These are phyloP conservation scores for Lipomyces spencermartinsiae DNA, from an alignment of 805 yeast species.

Conservation along the genomic window DNA sequence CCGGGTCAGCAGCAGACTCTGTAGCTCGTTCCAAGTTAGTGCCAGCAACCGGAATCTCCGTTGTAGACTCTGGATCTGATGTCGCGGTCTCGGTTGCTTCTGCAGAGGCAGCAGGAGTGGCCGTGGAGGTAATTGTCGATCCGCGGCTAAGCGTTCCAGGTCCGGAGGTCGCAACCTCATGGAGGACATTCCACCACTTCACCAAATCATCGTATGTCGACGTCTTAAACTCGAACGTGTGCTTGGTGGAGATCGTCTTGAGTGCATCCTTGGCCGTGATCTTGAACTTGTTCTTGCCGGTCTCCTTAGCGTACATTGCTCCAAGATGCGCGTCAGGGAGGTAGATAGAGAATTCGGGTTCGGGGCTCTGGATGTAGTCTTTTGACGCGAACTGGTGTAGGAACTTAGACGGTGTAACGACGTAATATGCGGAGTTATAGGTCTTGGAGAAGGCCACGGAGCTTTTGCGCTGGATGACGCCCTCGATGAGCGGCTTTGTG, in stretches of 20 bases:
- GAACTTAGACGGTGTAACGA: constrained; percentile 54
- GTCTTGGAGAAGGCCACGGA: constrained; percentile 51
- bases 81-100: neutral
- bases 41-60: constrained; percentile 12
- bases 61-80: constrained; percentile 6
- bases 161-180: constrained; percentile 30
- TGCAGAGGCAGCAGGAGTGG: neutral
- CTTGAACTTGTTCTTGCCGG: constrained; percentile 51
- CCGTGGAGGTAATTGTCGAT: constrained; percentile 16
- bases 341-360: constrained; percentile 55
- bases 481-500: constrained; percentile 56
- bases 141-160: constrained; percentile 16
- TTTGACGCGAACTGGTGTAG: constrained; percentile 56
- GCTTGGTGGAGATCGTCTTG: constrained; percentile 45
- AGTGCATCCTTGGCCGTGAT: constrained; percentile 54
- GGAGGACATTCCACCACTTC: constrained; percentile 54
- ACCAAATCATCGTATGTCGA: constrained; percentile 53
- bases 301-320: constrained; percentile 43
- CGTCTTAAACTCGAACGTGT: constrained; percentile 52
- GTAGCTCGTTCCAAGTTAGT: neutral
- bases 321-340: constrained; percentile 56
- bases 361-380: constrained; percentile 51
- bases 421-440: constrained; percentile 54
- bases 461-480: constrained; percentile 54
- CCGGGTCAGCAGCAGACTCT: constrained; percentile 14